Base-by-base conservation (phyloP, 2,329 filamentous ascomycete species). In the Fusarium sp. region DNA sequence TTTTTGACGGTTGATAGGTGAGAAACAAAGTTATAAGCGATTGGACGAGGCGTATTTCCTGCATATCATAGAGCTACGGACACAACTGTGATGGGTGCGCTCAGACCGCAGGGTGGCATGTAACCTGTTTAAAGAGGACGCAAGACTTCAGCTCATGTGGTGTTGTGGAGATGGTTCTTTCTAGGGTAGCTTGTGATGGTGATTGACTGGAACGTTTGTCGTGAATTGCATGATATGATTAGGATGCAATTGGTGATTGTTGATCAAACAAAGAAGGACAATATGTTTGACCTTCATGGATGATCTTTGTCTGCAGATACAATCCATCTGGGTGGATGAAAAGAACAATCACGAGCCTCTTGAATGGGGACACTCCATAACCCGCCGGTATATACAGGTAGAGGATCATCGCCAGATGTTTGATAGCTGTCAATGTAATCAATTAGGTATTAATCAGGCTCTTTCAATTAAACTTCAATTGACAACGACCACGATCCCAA, bases 61-160 rank as follows among this genome's bases (percentile, higher is more conserved):
- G 66, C 57, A 69, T 46, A 64, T 60, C 38, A 52, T 43, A 35
- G 7, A 25, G 12, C n/a, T 25, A 49, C 23, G 10, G 37, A 56
- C 32, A 42, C 62, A 42, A 52, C 18, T 47, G 47, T 66, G 59
- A 69, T 57, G 66, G 50, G 54, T 56, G 35, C 54, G 71, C 67
- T 72, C 57, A 59, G 71, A 53, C 63, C 67, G 28, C 54, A 57
- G 19, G 28, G 59, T 47, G 71, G 70, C 28, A 47, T 71, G 66
- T 57, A 40, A 54, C 67, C 40, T 72, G 71, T 38, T 35, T 19
- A 6, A 6, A 43, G 43, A 40, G 28, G 40, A 44, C 19, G 47
- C 49, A 56, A 63, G 42, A 35, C 32, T 62, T 54, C 6, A 64
- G 49, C 38, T 64, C 35, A 54, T 30, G 52, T 56, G 53, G 46